Evolutionary conservation across 2,329 filamentous ascomycete genomes (phyloP), one percentile per base, ranked within the genome.

Genomic region (Penicillium decumbens): DNA sequence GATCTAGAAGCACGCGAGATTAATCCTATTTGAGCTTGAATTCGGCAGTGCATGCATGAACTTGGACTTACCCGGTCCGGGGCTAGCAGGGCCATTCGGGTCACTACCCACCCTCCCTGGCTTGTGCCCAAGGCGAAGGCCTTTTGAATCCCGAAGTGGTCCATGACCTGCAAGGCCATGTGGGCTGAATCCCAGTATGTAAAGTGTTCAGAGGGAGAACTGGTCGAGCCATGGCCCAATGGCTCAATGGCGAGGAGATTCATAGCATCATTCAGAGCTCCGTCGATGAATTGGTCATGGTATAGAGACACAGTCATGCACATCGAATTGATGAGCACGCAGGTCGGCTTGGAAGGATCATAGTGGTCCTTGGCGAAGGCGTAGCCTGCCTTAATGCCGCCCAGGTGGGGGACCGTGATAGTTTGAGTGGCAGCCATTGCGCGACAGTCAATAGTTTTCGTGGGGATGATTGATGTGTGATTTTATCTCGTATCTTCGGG

Each of bases 141-240:
- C 57, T 73, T 74, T 23, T 69, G 54, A n/a, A 77, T 70, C 0
- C 66, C 67, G 10, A 78, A 53, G 8, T 70, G 69, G 35, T 80
- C 74, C 72, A 83, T 71, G 2, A 79, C 77, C 65, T 83, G 79
- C 27, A 70, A 41, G 12, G 75, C 73, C 75, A 82, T 77, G 45
- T 72, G 68, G 4, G 76, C 76, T 0, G 75, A 73, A 57, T 79
- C 77, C 77, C 77, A 80, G 60, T 80, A 80, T 4, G 77, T 80
- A 55, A 71, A 80, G 45, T 77, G 68, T 51, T 76, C 71, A 3
- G 60, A 56, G 29, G 66, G 65, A 10, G 69, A 70, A 20, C 71
- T 64, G 9, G 77, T 80, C 47, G 73, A 61, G 6, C 77, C 77
- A 58, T 80, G 77, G 29, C 77, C 78, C 12, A 80, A 68, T 5